Evolutionary conservation across 192 early-diverging fungal species (phyloP).

Genomic region (Ambispora gerdemannii): DNA sequence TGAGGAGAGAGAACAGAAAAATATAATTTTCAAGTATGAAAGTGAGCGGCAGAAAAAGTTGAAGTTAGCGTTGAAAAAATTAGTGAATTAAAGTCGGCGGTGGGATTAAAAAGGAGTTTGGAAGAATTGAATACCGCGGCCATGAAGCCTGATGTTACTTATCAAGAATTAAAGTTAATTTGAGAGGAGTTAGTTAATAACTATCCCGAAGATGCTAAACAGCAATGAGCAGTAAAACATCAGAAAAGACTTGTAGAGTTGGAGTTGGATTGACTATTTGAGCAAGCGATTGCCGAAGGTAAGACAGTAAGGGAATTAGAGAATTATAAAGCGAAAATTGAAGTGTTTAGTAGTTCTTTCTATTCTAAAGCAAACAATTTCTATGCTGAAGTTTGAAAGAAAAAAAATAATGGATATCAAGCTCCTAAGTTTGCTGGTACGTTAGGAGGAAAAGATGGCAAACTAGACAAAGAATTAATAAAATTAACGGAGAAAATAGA

Average conservation of each 20-base stretch:
- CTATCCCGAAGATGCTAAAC: not conserved
- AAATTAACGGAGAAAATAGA: not conserved
- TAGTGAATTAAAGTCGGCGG: not conserved
- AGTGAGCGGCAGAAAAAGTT: not conserved
- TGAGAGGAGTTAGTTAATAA: not conserved
- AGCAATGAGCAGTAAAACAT: not conserved
- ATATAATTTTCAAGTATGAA: not conserved
- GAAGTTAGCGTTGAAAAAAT: not conserved
- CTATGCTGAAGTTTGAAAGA: not conserved
- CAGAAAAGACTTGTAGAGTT: not conserved
- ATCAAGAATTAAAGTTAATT: not conserved
- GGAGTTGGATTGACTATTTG: not conserved
- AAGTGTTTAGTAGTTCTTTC: not conserved
- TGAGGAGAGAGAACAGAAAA: not conserved
- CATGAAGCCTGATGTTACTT: not conserved
- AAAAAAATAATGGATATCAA: not conserved
- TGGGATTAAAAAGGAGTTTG: not conserved
- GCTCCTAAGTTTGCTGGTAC: not conserved
- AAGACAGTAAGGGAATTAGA: not conserved
- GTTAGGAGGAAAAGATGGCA: not conserved
- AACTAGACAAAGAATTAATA: constrained; percentile 1
- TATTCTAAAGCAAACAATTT: not conserved
- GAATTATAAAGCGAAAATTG: not conserved
- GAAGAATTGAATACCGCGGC: not conserved
- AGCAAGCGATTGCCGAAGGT: not conserved